Evolutionary conservation across 805 yeast genomes (phyloP), one percentile per base, ranked within the genome.

Genomic region (Ogataea thermomethanolica): DNA sequence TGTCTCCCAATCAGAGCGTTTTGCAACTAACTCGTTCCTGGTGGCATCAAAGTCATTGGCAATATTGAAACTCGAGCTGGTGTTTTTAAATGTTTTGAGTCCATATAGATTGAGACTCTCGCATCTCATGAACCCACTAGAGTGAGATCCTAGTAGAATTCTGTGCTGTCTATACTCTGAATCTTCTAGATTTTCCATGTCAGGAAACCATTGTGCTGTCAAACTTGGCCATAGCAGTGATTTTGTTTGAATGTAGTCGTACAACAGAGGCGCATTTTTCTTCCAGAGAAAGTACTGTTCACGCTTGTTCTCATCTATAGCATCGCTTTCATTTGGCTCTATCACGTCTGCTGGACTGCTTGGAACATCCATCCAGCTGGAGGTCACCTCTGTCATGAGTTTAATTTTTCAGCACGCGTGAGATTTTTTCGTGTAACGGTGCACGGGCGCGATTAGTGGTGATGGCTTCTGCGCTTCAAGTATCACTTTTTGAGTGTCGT

Each of bases 151-250:
- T 12, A 79, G 61, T 15, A 84, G 54, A 5, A 84, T 50, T 32
- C 86, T 58, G 24, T 59, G 60, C 13, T 48, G 50, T 7, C 43
- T 25, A 40, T 65, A 67, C 5, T 68, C 58, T 3, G 61, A 15
- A 13, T 43, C 46, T 4, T 37, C 42, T 1, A 41, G 20, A 9
- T 29, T 13, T 33, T 63, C 69, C 14, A 71, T 57, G 47, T 80
- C 86, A 1, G 86, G 86, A 30, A 80, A 65, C 74, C 81, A 79
- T 53, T 78, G 78, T 8, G 76, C 73, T 1, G 81, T 68, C 31
- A 75, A 52, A 7, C 82, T 75, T 7, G 86, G 86, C 85, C 85
- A 80, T 14, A 76, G 64, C n/a, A 79, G 62, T 8, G 79, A 63
- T 12, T 73, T 61, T 2, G 82, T 74, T 26, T 70, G 66, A 21